Conservation (phyloP, 768 basidiomycete genomes). For the Candolleomyces efflorescens region DNA sequence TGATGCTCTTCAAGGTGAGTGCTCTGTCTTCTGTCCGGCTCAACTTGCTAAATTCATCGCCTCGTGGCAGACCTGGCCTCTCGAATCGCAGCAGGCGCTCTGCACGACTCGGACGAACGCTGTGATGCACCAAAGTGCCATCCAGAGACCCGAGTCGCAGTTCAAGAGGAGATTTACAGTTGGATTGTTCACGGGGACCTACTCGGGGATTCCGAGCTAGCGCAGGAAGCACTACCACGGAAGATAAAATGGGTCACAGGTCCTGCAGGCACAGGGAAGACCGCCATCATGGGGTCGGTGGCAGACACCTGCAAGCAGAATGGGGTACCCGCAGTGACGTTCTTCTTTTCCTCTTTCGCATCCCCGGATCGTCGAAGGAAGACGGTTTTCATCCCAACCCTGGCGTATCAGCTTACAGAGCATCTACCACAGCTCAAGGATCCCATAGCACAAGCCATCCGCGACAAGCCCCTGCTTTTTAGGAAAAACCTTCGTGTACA, state of each 20-base stretch:
- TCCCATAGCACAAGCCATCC: background rate
- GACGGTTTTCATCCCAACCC: background rate
- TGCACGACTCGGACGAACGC: conserved; percentile 10
- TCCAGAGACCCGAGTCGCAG: conserved; percentile 6
- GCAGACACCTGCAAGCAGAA: background rate
- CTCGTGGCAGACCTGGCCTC: background rate
- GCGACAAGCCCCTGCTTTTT: background rate
- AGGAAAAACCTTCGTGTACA: background rate
- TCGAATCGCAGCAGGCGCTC: background rate
- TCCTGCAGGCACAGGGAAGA: too few species aligned
- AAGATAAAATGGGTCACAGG: too few species aligned
- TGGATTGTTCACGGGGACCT: conserved; percentile 3
- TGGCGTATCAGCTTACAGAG: background rate
- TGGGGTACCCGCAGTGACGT: conserved; percentile 2
- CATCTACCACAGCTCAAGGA: background rate
- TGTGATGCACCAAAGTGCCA: conserved; percentile 5
- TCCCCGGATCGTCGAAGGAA: background rate
- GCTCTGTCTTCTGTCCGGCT: too few species aligned
- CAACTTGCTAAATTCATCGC: background rate
- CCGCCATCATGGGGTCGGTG: too few species aligned
- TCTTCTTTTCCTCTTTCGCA: conserved; percentile 9
- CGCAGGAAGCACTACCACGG: too few species aligned
- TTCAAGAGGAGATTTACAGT: conserved; percentile 3
- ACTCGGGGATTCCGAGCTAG: too few species aligned
- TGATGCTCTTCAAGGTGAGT: too few species aligned